These are phyloP conservation scores for Centella asiatica DNA, from an alignment of 129 eudicot genomes.

Conservation along the genomic window DNA sequence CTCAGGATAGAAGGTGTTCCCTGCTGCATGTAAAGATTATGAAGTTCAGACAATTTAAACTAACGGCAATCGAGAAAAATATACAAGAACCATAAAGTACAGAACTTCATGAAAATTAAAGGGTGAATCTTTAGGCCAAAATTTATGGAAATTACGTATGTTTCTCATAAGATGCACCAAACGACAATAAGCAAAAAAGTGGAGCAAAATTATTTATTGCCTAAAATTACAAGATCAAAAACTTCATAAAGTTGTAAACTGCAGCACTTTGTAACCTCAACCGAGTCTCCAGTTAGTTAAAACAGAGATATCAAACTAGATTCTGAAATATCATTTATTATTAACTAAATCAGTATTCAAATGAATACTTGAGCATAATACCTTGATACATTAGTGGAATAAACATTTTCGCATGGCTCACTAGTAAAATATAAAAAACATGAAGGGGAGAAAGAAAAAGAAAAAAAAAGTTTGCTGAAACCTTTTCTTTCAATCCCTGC, in stretches of 20 bases:
- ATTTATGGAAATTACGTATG: not conserved
- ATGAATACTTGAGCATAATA: no score
- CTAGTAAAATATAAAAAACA: not conserved
- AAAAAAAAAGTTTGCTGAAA: constrained; percentile 7
- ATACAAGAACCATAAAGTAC: not conserved
- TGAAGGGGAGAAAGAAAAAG: not conserved
- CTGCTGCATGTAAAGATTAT: constrained; percentile 23
- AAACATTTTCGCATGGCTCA: no score
- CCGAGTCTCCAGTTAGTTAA: no score
- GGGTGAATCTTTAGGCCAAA: not conserved
- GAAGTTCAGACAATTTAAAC: not conserved
- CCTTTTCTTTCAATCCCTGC: constrained; percentile 50
- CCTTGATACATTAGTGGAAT: no score
- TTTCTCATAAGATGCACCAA: not conserved
- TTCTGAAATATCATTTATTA: no score
- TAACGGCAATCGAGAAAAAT: not conserved
- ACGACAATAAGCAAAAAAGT: not conserved
- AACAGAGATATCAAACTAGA: no score
- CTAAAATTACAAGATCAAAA: no score
- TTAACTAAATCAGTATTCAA: no score
- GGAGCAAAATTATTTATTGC: no score
- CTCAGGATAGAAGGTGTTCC: constrained; percentile 59
- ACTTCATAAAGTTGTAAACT: no score
- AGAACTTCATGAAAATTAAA: not conserved
- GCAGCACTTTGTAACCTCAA: no score